These are phyloP conservation scores for Paramarasmius palmivorus DNA, from an alignment of 1,284 basidiomycete genomes.

Conservation along the genomic window DNA sequence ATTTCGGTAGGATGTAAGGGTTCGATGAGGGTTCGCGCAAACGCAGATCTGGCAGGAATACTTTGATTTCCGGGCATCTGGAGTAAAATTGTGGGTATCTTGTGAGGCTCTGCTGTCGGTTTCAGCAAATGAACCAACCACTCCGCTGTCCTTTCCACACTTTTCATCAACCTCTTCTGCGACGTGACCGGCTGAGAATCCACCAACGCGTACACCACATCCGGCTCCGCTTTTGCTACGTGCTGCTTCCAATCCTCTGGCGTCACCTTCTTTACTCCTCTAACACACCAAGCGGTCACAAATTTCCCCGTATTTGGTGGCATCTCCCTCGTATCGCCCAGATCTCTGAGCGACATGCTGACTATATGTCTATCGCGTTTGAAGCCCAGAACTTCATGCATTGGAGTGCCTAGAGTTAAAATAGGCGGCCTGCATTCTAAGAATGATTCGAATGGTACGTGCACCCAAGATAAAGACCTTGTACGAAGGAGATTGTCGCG, in stretches of 20 bases:
- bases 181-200: conserved; percentile 58
- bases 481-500: conserved; percentile 56
- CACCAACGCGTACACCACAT: conserved; percentile 68
- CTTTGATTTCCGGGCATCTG: conserved; percentile 4
- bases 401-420: not conserved
- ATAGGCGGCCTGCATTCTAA: conserved; percentile 42
- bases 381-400: conserved; percentile 1
- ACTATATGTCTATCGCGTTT: conserved; percentile 38
- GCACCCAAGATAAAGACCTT: conserved; percentile 57
- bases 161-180: conserved; percentile 53
- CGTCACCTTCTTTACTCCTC: conserved; percentile 72
- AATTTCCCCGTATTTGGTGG: conserved; percentile 65
- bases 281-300: conserved; percentile 56
- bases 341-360: conserved; percentile 66
- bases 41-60: not conserved
- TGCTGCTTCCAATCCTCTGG: conserved; percentile 55
- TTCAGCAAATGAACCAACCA: conserved; percentile 2
- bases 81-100: not conserved
- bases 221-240: conserved; percentile 55
- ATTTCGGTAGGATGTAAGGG: conserved; percentile 4
- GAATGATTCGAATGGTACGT: conserved; percentile 81
- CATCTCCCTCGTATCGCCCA: conserved; percentile 61
- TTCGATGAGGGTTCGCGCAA: not conserved
- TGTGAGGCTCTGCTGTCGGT: not conserved
- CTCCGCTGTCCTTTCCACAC: conserved; percentile 12